Conservation (phyloP, 371 early-diverging fungal genomes). For the Mucor sp. region DNA sequence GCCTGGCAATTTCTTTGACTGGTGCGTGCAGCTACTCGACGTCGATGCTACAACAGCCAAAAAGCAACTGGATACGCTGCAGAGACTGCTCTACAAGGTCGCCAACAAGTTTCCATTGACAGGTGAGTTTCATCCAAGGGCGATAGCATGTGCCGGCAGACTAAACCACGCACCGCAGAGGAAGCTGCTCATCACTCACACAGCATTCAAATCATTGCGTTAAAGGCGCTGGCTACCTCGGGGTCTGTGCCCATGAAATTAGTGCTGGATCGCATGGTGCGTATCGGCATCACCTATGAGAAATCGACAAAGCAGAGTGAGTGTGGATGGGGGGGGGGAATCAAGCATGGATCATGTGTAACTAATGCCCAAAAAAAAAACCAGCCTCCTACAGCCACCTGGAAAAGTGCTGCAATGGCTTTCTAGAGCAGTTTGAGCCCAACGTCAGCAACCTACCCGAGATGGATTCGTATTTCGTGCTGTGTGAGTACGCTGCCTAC, state of each 20-base stretch:
- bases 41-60: slow-evolving; percentile 28
- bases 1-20: slow-evolving; percentile 43
- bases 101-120: slow-evolving; percentile 20
- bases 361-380: background rate
- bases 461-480: slow-evolving; percentile 35
- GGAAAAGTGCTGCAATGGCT: slow-evolving; percentile 24
- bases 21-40: slow-evolving; percentile 31
- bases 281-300: slow-evolving; percentile 37
- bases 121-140: slow-evolving; percentile 13
- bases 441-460: slow-evolving; percentile 20
- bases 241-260: slow-evolving; percentile 8
- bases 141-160: background rate
- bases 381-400: slow-evolving; percentile 16
- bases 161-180: background rate
- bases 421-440: slow-evolving; percentile 20
- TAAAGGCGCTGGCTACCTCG: slow-evolving; percentile 14
- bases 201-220: slow-evolving; percentile 21
- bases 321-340: too few relatives aligned
- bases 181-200: slow-evolving; percentile 15
- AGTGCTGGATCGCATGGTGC: slow-evolving; percentile 36
- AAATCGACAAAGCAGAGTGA: slow-evolving; percentile 28
- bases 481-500: slow-evolving; percentile 45
- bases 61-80: slow-evolving; percentile 37
- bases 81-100: slow-evolving; percentile 24
- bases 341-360: too few relatives aligned